Evolutionary conservation across 768 basidiomycete genomes (phyloP), one percentile per base, ranked within the genome.

Genomic region (Amanita fuliginea): DNA sequence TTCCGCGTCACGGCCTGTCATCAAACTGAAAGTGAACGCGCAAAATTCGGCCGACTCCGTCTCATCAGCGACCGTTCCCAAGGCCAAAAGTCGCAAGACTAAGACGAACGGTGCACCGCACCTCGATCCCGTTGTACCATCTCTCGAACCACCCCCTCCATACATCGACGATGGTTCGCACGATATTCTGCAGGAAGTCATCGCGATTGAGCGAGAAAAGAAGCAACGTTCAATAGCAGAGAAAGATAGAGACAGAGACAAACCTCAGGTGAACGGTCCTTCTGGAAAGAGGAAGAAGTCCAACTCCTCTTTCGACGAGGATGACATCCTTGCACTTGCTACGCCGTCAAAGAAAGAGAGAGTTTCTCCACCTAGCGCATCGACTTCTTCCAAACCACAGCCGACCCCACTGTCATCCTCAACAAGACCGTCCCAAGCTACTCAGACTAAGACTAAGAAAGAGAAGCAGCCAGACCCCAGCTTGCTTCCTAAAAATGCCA

Each of bases 91-190:
- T 45, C 65, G 68, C 37, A 80, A 74, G 54, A 55, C 68, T 10
- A 78, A 74, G 57, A 63, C 64, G 30, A 58, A 64, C 10, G 73
- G 67, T 35, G 53, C 59, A 16, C 54, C 60, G 6, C 52, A 61
- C 2, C 55, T 56, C 33, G 57, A 64, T 24, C 60, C 60, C 16
- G 59, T 57, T 36, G 57, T 59, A 22, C 59, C 75, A 6, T 60
- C 74, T 43, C 63, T 73, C 19, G 82, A 86, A 53, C 78, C 73
- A 14, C 76, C 83, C 1, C 79, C 80, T 2, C 75, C 81, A 3
- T 83, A 83, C 58, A 74, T 82, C 39, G 85, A 88, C 55, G 86
- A 88, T 62, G 86, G 83, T n/a, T 84, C 82, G 24, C 80, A 85
- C 55, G 86, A 90, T 57, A 71, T 90, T 35, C 66, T 87, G 2